Percentiles rank a stretch among this genome's conserved stretches.
These are phyloP conservation scores for Lachancea thermotolerans DNA, from an alignment of 805 yeast species.

Conservation along the genomic window DNA sequence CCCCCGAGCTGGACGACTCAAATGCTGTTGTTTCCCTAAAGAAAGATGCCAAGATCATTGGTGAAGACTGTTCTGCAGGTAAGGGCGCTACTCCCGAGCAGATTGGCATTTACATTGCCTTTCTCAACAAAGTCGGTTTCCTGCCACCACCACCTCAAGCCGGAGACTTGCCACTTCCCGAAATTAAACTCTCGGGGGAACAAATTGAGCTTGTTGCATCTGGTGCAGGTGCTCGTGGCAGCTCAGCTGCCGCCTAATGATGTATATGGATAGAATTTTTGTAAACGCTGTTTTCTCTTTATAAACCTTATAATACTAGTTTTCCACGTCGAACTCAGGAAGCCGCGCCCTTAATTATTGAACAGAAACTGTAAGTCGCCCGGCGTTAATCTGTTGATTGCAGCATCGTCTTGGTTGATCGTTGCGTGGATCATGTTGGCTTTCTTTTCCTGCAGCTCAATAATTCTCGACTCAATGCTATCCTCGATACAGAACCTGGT, in stretches of 20 bases:
- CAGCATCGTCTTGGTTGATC: conserved; percentile 85
- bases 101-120: conserved; percentile 72
- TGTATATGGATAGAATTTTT: not conserved
- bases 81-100: conserved; percentile 63
- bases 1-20: conserved; percentile 88
- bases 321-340: not conserved
- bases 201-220: conserved; percentile 50
- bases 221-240: conserved; percentile 73
- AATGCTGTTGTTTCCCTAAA: conserved; percentile 70
- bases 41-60: conserved; percentile 56
- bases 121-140: conserved; percentile 74
- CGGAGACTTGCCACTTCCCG: conserved; percentile 47
- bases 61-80: conserved; percentile 61
- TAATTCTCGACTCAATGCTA: conserved; percentile 91
- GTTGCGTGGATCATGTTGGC: conserved; percentile 98
- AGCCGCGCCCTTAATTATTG: conserved; percentile 45
- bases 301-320: not conserved
- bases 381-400: conserved; percentile 81
- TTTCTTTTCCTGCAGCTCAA: conserved; percentile 93
- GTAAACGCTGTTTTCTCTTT: no score
- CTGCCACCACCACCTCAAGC: conserved; percentile 51
- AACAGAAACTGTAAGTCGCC: conserved; percentile 93
- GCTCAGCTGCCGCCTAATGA: conserved; percentile 39
- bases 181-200: conserved; percentile 46
- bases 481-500: conserved; percentile 93